Conservation (phyloP, 2,329 filamentous ascomycete genomes). For the Fusarium sp. region DNA sequence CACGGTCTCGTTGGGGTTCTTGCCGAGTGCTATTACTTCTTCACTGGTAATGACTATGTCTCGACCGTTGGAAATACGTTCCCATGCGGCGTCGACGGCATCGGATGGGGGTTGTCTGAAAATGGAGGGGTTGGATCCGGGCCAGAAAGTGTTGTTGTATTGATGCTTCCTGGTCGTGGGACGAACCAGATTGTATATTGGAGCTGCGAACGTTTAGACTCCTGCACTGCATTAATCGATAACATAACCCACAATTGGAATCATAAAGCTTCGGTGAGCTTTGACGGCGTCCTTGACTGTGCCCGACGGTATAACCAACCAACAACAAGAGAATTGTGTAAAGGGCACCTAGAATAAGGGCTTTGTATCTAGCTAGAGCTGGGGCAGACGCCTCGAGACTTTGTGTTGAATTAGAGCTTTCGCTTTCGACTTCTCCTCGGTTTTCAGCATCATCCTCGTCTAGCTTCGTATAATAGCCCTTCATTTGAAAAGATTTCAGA, state of each 20-base stretch:
- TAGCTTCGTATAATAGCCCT: background rate
- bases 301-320: background rate
- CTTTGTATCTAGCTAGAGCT: background rate
- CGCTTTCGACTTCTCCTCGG: background rate
- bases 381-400: background rate
- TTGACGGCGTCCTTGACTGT: background rate
- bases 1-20: background rate
- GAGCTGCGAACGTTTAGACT: background rate
- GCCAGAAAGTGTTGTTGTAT: conserved; percentile 4
- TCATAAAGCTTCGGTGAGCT: background rate
- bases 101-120: conserved; percentile 1
- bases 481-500: background rate
- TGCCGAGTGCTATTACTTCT: background rate
- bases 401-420: background rate
- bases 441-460: background rate
- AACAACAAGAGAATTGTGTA: background rate
- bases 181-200: background rate
- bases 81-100: background rate
- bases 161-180: background rate
- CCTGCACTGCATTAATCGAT: fast-evolving
- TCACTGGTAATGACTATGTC: background rate
- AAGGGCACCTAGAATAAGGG: background rate
- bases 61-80: conserved; percentile 1
- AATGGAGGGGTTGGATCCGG: background rate
- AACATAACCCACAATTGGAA: background rate